Evolutionary conservation across 306 rosid genomes (phyloP), one percentile per base, ranked within the genome.

Genomic region (Bauhinia variegata): DNA sequence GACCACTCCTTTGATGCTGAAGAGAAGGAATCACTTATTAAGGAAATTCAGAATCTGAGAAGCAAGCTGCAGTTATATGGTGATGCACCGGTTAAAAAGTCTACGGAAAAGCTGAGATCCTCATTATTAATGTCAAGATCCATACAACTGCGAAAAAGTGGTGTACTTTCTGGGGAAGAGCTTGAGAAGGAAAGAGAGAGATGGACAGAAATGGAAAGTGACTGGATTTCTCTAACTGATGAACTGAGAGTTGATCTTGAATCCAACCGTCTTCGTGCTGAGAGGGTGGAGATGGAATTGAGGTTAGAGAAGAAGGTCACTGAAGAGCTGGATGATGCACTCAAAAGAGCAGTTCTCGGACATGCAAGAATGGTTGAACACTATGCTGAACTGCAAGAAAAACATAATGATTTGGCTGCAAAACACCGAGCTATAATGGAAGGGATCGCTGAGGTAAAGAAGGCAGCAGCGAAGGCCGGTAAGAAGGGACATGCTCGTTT

Each of bases 181-280:
- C 82, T 86, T 18, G 92, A 88, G 69, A 80, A 44, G 58, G 99
- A 93, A 83, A 83, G 97, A 75, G 60, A 90, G 68, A 83, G 87
- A 71, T 93, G 99, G 99, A 88, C 88, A 15, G 97, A 93, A 82
- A 88, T 93, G 96, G 99, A 93, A 80, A 88, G 99, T 41, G 97
- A 93, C 49, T 88, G 99, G 99, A 93, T 93, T 70, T 90, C 91
- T 51, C 81, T 93, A 37, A 93, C 99, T 19, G 99, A 93, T 61
- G 99, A 90, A 65, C 84, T 90, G 57, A 80, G 97, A 72, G 81
- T 90, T 66, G 97, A 95, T 51, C 82, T 95, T 19, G 95, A 88
- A 49, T 74, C 89, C 31, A 83, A 38, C 63, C 89, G 99, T 4
- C 69, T 71, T 44, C 79, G 80, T 8, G 92, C 85, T 18, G 95